phyloP scores from a whole-genome alignment of 2,329 filamentous ascomycete species.

The Talaromyces marneffei region DNA sequence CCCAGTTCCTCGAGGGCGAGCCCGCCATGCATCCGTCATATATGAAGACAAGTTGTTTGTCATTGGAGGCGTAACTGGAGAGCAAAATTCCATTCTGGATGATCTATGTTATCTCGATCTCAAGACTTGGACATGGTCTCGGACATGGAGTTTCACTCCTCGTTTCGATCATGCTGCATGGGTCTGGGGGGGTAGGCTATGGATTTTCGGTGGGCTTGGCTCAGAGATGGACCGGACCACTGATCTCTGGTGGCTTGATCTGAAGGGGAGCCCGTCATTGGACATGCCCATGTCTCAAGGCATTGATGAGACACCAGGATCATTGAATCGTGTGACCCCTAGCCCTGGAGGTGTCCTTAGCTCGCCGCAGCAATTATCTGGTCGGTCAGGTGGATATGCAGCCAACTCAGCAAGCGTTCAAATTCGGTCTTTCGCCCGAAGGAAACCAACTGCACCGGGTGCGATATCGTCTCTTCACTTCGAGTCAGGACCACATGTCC shows the following conservation, averaged over 20 bases:
- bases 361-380: conserved; percentile 30
- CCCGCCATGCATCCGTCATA: conserved; percentile 86
- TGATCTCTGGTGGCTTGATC: conserved; percentile 94
- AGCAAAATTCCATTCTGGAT: conserved; percentile 81
- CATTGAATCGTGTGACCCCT: conserved; percentile 32
- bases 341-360: conserved; percentile 33
- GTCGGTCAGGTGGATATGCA: conserved; percentile 54
- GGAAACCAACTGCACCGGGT: conserved; percentile 63
- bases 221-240: conserved; percentile 96
- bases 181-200: conserved; percentile 86
- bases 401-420: conserved; percentile 64
- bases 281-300: conserved; percentile 61
- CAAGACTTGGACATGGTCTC: conserved; percentile 96
- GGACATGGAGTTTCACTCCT: conserved; percentile 89
- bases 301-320: conserved; percentile 40
- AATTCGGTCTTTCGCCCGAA: conserved; percentile 48
- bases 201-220: conserved; percentile 92
- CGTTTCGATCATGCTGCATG: conserved; percentile 94
- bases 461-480: conserved; percentile 88
- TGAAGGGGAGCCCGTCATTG: conserved; percentile 84
- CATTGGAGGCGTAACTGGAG: conserved; percentile 85
- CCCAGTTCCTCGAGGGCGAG: conserved; percentile 78
- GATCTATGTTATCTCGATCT: conserved; percentile 96
- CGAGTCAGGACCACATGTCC: conserved; percentile 76
- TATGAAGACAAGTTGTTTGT: conserved; percentile 97